Evolutionary conservation across 2,329 filamentous ascomycete genomes (phyloP).

Genomic region (Dothideomycetes sp.): DNA sequence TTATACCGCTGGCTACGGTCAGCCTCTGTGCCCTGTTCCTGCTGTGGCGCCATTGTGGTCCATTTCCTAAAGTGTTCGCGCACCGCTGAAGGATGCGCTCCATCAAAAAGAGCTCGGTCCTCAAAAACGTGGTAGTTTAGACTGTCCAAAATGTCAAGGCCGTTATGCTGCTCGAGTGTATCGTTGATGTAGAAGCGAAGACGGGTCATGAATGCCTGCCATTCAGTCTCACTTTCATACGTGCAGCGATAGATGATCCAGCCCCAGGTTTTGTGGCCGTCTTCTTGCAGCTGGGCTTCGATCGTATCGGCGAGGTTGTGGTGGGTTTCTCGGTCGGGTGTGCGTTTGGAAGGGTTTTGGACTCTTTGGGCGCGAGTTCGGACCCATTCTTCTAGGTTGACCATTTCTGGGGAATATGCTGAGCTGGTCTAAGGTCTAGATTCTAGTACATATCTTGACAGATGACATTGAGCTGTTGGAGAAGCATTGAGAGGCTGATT

Average conservation of each 20-base stretch:
- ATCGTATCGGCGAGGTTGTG: slow-evolving; percentile 9
- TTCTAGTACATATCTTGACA: no score
- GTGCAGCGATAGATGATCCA: slow-evolving; percentile 13
- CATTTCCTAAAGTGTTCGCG: slow-evolving; percentile 11
- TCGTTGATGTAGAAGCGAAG: slow-evolving; percentile 6
- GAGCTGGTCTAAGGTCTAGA: no score
- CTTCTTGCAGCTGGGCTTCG: slow-evolving; percentile 10
- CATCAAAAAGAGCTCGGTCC: slow-evolving; percentile 7
- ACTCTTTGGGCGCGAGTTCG: background rate
- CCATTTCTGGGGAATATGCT: no score
- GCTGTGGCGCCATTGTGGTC: slow-evolving; percentile 3
- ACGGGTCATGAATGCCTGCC: slow-evolving; percentile 9
- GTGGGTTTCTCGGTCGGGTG: background rate
- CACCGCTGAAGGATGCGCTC: slow-evolving; percentile 4
- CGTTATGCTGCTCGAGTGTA: slow-evolving; percentile 4
- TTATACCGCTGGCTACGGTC: slow-evolving; percentile 10
- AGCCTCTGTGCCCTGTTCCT: slow-evolving; percentile 8
- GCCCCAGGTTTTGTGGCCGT: slow-evolving; percentile 12
- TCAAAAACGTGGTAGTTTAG: slow-evolving; percentile 10
- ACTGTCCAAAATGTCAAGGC: slow-evolving; percentile 8
- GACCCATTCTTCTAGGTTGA: background rate
- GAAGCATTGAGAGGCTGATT: no score
- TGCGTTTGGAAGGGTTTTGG: background rate
- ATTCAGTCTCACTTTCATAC: slow-evolving; percentile 11
- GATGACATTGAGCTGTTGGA: no score